Base-by-base conservation (phyloP, 177 flowering plant genomes). In the Tripterygium wilfordii region DNA sequence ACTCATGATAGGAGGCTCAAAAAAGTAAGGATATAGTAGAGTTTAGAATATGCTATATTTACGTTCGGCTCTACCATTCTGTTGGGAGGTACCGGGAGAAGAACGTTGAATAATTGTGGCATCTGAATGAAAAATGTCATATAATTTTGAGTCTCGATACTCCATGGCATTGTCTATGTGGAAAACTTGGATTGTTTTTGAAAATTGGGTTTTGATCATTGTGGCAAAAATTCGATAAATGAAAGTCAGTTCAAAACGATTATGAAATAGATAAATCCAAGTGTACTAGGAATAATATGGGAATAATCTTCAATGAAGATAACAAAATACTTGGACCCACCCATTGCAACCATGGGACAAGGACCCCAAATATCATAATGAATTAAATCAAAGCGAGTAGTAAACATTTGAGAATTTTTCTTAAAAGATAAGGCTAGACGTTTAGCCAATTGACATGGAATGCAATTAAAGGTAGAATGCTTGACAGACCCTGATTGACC, bases 1-100 rank as follows among this genome's bases (percentile, higher is more conserved):
- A 2, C 24, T 51, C 32, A 19, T 48, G 53, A 54, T 32, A 38
- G 1, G 17, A 48, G 4, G 44, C 27, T 15, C 31, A 59, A 14
- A 64, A 10, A 2, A 64, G 40, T 1, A 47, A 26, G 4, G 52
- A 37, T 5, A 20, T 23, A 28, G 25, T 20, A 8, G 17, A 15
- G 7, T 53, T 46, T 0, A 52, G 17, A 7, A 57, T 52, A 24
- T 57, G 54, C 22, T 22, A 35, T 51, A 48, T 39, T 63, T 57
- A 0, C 51, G 18, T 18, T 63, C 30, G 7, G 30, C 52, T 2
- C 26, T 1, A 0, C 46, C 47, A 48, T 57, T 57, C 42, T 41
- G 48, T 48, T 57, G 36, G n/a, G 53, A 62, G 20, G 53, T 57
- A 13, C 39, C 16, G 5, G 56, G 35, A 19, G 18, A 54, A 3